These are phyloP conservation scores for Drechmeria coniospora DNA, from an alignment of 2,329 filamentous ascomycete species.

Conservation along the genomic window DNA sequence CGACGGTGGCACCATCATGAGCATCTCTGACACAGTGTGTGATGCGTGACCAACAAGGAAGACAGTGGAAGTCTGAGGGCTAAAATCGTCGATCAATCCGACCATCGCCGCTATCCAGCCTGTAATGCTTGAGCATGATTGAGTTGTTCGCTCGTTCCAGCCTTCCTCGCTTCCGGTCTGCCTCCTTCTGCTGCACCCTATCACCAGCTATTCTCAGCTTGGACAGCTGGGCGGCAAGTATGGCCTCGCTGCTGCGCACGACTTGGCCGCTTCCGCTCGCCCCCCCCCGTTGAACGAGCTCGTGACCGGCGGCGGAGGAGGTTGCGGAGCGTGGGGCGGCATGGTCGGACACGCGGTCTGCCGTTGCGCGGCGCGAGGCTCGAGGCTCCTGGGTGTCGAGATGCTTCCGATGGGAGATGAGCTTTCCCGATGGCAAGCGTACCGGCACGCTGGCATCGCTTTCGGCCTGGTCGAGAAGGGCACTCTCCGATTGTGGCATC, in stretches of 20 bases:
- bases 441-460: conserved; percentile 3
- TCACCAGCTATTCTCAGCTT: conserved; percentile 4
- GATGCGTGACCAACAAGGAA: too few species aligned
- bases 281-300: conserved; percentile 1
- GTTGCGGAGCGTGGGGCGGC: not conserved
- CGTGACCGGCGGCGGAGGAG: not conserved
- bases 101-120: conserved; percentile 5
- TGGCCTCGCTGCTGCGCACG: conserved; percentile 5
- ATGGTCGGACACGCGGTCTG: not conserved
- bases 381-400: conserved; percentile 3
- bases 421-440: conserved; percentile 20
- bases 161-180: conserved; percentile 6
- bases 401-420: conserved; percentile 12
- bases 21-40: too few species aligned
- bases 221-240: conserved; percentile 7
- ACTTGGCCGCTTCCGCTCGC: conserved; percentile 2
- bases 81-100: conserved; percentile 1
- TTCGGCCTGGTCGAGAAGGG: not conserved
- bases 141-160: conserved; percentile 6
- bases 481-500: conserved; percentile 3
- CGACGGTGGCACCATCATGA: too few species aligned
- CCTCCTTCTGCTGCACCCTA: conserved; percentile 5
- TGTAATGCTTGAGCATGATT: conserved; percentile 6
- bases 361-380: conserved; percentile 1
- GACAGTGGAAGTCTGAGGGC: too few species aligned